Conservation (phyloP, 192 early-diverging fungal genomes). For the Backusella tarrabulga region DNA sequence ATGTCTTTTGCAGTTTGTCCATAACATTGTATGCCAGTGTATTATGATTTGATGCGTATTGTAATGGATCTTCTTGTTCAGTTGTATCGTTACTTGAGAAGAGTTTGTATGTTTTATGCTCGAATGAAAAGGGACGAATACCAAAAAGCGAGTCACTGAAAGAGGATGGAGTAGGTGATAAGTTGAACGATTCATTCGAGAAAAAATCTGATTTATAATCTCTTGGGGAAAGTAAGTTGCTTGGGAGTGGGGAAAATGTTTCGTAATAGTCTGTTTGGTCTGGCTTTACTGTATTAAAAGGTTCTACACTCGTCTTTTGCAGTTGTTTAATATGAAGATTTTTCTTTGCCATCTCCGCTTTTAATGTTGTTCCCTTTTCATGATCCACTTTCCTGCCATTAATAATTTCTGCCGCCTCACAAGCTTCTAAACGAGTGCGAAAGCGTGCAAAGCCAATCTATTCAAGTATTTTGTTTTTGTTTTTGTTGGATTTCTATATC, state of each 20-base stretch:
- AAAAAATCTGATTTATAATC: constrained; percentile 25
- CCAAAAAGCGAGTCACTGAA: constrained; percentile 41
- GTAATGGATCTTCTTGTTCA: constrained; percentile 30
- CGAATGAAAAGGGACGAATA: constrained; percentile 33
- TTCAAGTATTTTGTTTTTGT: background rate
- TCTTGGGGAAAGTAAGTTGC: constrained; percentile 52
- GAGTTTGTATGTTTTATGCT: constrained; percentile 7
- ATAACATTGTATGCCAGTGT: constrained; percentile 36
- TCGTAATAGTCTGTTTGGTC: constrained; percentile 18
- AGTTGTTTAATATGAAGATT: constrained; percentile 82
- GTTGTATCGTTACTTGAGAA: constrained; percentile 6
- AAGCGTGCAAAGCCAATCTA: constrained; percentile 99
- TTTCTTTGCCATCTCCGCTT: constrained; percentile 99
- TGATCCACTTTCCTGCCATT: constrained; percentile 87
- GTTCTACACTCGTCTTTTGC: constrained; percentile 35
- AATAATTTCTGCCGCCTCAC: constrained; percentile 86
- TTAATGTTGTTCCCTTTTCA: constrained; percentile 80
- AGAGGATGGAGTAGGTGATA: constrained; percentile 27
- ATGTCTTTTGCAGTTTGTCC: constrained; percentile 30
- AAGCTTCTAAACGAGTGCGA: constrained; percentile 82
- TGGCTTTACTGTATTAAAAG: background rate
- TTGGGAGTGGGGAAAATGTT: constrained; percentile 52
- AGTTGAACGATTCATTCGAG: constrained; percentile 2
- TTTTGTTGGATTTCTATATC: background rate
- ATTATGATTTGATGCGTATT: constrained; percentile 45